phyloP scores from a whole-genome alignment of 306 rosid species.

The Glycine tomentella region DNA sequence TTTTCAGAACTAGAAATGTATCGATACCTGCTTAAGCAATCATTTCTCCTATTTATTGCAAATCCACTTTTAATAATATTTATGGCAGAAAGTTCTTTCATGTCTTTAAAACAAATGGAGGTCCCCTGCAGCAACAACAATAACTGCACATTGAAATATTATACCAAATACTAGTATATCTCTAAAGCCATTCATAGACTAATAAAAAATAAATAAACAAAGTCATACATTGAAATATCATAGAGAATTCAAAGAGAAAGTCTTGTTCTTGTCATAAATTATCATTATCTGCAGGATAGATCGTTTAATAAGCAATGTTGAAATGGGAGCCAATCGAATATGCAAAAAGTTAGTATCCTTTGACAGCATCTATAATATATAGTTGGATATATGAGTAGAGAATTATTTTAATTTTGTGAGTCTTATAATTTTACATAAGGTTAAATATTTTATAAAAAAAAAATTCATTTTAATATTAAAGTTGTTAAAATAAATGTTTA shows the following conservation, averaged over 20 bases:
- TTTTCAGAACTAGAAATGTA: no score
- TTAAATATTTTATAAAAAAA: no score
- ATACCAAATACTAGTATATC: not conserved
- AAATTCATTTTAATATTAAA: no score
- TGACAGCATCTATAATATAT: no score
- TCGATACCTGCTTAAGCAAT: conserved; percentile 4
- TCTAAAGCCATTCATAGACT: not conserved
- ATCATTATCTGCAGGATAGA: not conserved
- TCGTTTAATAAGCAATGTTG: not conserved
- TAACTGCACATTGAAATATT: not conserved
- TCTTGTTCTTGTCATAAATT: conserved; percentile 2
- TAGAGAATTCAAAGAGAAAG: not conserved
- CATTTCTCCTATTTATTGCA: no score
- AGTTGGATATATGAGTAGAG: no score
- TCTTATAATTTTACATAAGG: no score
- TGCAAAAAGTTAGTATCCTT: no score
- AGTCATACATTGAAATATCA: not conserved
- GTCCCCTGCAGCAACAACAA: not conserved
- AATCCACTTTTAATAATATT: not conserved
- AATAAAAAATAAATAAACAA: no score
- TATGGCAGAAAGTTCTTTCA: conserved; percentile 14
- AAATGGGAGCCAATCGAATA: not conserved
- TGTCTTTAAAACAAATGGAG: not conserved
- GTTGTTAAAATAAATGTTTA: no score
- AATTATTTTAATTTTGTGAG: no score